Evolutionary conservation across 768 basidiomycete species (phyloP).

Genomic region (Phanerochaete sordida): DNA sequence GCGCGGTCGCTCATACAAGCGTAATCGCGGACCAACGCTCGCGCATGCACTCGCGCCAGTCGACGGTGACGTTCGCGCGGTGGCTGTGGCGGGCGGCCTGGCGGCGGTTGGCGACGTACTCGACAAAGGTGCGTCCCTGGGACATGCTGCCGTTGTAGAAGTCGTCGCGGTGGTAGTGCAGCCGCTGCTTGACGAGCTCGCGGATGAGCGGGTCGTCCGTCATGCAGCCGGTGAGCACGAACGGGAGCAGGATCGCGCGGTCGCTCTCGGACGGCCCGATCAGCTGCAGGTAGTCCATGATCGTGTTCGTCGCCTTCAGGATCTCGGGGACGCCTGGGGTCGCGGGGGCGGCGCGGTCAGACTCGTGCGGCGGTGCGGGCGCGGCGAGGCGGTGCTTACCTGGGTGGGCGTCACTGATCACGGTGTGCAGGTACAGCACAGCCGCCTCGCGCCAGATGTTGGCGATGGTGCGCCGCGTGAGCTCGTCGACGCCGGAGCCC

Average conservation of each 20-base stretch:
- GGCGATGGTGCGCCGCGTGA: conserved; percentile 38
- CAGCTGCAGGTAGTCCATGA: conserved; percentile 51
- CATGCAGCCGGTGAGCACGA: conserved; percentile 72
- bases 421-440: conserved; percentile 64
- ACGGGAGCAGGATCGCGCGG: conserved; percentile 66
- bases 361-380: conserved; percentile 1
- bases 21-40: conserved; percentile 15
- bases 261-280: conserved; percentile 60
- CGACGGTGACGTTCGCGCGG: conserved; percentile 12
- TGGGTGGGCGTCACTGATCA: conserved; percentile 65
- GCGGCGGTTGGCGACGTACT: conserved; percentile 20
- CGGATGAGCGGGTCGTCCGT: conserved; percentile 49
- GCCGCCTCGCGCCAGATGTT: conserved; percentile 65
- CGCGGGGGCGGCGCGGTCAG: neutral
- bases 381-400: conserved; percentile 40
- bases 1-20: neutral
- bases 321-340: conserved; percentile 70
- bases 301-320: conserved; percentile 46
- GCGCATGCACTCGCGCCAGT: conserved; percentile 25
- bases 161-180: conserved; percentile 17
- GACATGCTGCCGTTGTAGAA: conserved; percentile 22
- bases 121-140: conserved; percentile 21
- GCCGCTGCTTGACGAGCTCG: conserved; percentile 40
- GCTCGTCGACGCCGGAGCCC: conserved; percentile 35
- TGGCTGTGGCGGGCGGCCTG: conserved; percentile 7